Conservation (phyloP, 129 eudicot genomes). For the Chrysanthemum seticuspe region DNA sequence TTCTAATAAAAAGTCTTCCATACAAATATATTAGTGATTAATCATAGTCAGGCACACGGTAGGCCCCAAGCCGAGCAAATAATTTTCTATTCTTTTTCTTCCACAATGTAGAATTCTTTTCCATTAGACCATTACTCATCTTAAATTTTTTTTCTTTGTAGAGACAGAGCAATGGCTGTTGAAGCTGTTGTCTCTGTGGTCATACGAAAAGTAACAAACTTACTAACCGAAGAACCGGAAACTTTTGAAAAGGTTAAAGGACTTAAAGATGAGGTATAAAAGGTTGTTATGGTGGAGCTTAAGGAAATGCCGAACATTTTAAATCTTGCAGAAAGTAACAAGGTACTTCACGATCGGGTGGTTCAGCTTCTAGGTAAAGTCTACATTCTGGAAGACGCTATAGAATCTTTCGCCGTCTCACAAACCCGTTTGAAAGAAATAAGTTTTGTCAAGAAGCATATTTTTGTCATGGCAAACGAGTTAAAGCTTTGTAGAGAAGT, state of each 20-base stretch:
- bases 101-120: no score
- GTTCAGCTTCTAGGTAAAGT: constrained; percentile 21
- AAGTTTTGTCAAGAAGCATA: no score
- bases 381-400: constrained; percentile 15
- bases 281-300: constrained; percentile 15
- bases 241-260: constrained; percentile 15
- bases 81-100: neutral
- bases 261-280: constrained; percentile 19
- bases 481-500: no score
- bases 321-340: constrained; percentile 8
- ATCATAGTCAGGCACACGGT: neutral
- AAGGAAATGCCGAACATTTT: constrained; percentile 2
- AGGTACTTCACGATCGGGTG: constrained; percentile 16
- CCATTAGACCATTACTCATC: neutral
- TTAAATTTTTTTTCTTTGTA: neutral
- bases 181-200: constrained; percentile 31
- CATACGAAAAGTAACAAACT: constrained; percentile 21
- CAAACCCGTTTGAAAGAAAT: no score
- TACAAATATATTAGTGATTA: no score
- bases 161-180: constrained; percentile 21
- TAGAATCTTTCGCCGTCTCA: constrained; percentile 28
- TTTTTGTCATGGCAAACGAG: no score
- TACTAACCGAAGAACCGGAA: constrained; percentile 18
- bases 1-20: no score
- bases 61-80: neutral